phyloP scores from a whole-genome alignment of 768 basidiomycete species.

The Trametes elegans region DNA sequence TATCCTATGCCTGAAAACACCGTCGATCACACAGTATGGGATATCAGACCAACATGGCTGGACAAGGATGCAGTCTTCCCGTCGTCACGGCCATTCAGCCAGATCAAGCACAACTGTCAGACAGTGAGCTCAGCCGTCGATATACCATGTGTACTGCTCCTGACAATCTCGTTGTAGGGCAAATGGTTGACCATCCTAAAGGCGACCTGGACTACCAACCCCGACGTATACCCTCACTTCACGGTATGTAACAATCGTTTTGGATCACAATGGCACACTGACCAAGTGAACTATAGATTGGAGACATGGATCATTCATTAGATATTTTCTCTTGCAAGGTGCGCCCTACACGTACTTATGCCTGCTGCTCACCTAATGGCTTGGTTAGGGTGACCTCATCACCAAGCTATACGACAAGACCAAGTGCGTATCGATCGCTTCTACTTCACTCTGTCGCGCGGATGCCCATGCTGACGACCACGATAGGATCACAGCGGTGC shows the following conservation, averaged over 20 bases:
- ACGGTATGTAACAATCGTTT: slow-evolving; percentile 46
- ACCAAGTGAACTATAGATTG: too few relatives aligned
- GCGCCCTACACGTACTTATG: slow-evolving; percentile 1
- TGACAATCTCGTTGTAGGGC: slow-evolving; percentile 45
- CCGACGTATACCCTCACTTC: slow-evolving; percentile 80
- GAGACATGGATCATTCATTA: slow-evolving; percentile 75
- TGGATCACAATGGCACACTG: not conserved
- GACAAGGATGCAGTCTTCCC: slow-evolving; percentile 49
- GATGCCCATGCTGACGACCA: not conserved
- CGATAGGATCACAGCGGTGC: slow-evolving; percentile 79
- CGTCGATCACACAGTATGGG: slow-evolving; percentile 61
- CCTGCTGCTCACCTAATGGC: not conserved
- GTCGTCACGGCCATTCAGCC: slow-evolving; percentile 60
- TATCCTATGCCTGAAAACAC: not conserved
- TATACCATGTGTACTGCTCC: not conserved
- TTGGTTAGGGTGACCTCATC: slow-evolving; percentile 62
- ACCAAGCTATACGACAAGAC: slow-evolving; percentile 56
- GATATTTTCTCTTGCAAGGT: slow-evolving; percentile 76
- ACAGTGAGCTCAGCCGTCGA: slow-evolving; percentile 53
- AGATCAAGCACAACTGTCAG: slow-evolving; percentile 73
- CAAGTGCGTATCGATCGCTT: slow-evolving; percentile 39
- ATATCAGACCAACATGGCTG: slow-evolving; percentile 54
- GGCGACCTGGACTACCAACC: slow-evolving; percentile 77
- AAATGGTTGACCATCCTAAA: slow-evolving; percentile 78
- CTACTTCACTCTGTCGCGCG: not conserved